Conservation (phyloP, 108 stramenopile genomes). For the Pseudonitzschia delicatissima region DNA sequence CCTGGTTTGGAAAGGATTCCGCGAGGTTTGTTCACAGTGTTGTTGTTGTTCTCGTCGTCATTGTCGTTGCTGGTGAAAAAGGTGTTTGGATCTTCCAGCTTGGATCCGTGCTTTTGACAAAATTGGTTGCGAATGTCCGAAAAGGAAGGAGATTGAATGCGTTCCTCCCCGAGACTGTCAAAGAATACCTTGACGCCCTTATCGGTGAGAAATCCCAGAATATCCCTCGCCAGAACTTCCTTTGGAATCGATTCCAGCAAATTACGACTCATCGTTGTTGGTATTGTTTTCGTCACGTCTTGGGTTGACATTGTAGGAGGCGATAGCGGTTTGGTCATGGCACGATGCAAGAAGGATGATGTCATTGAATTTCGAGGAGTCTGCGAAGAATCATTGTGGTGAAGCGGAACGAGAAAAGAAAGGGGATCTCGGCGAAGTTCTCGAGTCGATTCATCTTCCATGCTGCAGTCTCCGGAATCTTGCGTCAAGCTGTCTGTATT, state of each 20-base stretch:
- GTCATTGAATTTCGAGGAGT: too few species aligned
- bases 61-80: neutral
- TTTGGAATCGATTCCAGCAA: neutral
- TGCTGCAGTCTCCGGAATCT: too few species aligned
- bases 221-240: neutral
- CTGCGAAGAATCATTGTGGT: too few species aligned
- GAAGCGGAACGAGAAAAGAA: too few species aligned
- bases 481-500: too few species aligned
- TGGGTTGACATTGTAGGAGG: too few species aligned
- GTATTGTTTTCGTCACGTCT: neutral
- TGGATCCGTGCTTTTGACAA: neutral
- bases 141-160: neutral
- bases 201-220: neutral
- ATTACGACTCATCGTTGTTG: neutral
- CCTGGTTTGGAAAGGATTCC: neutral
- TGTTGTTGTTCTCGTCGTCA: neutral
- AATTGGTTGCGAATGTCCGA: neutral
- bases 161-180: neutral
- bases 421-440: too few species aligned
- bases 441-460: too few species aligned
- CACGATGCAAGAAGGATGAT: too few species aligned
- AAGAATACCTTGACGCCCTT: neutral
- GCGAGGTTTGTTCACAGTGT: neutral
- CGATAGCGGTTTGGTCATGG: too few species aligned
- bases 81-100: neutral